Evolutionary conservation across 805 yeast species (phyloP).

Genomic region (Scheffersomyces coipomensis): DNA sequence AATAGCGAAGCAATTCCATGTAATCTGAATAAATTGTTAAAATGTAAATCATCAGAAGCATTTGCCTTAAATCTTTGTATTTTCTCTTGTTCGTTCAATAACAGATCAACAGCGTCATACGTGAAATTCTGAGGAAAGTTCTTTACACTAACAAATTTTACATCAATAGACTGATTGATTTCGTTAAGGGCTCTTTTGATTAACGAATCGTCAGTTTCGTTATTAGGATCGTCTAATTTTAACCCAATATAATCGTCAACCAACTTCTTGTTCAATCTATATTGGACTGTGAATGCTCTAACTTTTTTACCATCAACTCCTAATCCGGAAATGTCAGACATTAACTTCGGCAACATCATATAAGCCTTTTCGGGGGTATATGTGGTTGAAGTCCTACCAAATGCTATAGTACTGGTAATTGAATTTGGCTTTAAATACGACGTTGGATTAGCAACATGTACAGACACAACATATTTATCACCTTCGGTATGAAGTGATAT

Average conservation of each 20-base stretch:
- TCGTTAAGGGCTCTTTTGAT: constrained; percentile 11
- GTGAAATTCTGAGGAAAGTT: constrained; percentile 46
- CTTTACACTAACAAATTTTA: constrained; percentile 22
- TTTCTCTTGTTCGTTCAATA: constrained; percentile 32
- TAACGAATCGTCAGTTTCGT: constrained; percentile 3
- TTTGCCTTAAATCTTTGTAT: constrained; percentile 8
- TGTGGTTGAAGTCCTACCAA: constrained; percentile 59
- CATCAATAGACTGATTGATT: constrained; percentile 14
- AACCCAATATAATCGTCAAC: constrained; percentile 17
- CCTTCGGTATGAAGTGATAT: constrained; percentile 51
- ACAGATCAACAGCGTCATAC: constrained; percentile 59
- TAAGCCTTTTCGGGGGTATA: constrained; percentile 67
- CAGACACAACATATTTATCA: constrained; percentile 44
- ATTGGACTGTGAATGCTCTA: constrained; percentile 43
- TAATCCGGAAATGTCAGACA: constrained; percentile 52
- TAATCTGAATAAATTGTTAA: constrained; percentile 24
- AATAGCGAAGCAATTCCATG: constrained; percentile 24
- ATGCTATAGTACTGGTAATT: constrained; percentile 53
- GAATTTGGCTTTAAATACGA: constrained; percentile 52
- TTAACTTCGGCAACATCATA: constrained; percentile 67
- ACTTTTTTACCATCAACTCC: constrained; percentile 42
- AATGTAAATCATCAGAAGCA: constrained; percentile 15
- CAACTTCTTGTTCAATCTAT: constrained; percentile 14
- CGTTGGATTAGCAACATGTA: constrained; percentile 88
- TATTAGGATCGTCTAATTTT: constrained; percentile 4